phyloP scores from a whole-genome alignment of 108 stramenopile genomes.

The Chaetoceros muelleri region DNA sequence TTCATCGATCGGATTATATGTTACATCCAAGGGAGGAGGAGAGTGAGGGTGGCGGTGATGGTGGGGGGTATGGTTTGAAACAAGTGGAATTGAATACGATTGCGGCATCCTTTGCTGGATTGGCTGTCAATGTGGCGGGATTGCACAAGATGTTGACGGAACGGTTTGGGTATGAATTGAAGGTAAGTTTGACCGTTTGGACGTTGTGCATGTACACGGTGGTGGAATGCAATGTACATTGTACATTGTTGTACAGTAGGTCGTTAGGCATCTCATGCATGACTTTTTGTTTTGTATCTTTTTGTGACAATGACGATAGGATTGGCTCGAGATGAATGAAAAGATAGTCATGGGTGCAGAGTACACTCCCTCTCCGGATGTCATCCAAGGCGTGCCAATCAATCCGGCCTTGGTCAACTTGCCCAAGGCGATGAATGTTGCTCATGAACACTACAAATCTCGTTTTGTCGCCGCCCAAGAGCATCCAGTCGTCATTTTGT shows the following conservation, averaged over 20 bases:
- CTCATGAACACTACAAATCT: constrained; percentile 54
- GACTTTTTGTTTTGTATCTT: background rate
- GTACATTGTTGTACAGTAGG: too few relatives aligned
- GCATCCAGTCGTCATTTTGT: constrained; percentile 45
- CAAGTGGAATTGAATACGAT: constrained; percentile 99
- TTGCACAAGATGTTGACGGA: constrained; percentile 59
- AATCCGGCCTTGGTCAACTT: constrained; percentile 72
- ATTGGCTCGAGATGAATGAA: constrained; percentile 41
- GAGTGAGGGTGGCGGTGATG: constrained; percentile 3
- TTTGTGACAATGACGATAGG: background rate
- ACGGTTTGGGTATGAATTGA: constrained; percentile 28
- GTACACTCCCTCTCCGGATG: background rate
- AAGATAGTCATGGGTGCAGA: constrained; percentile 19
- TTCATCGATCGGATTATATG: constrained; percentile 98
- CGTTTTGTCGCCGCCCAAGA: constrained; percentile 11
- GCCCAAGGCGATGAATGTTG: constrained; percentile 59
- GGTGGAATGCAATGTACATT: too few relatives aligned
- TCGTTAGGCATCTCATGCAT: too few relatives aligned
- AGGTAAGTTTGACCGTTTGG: constrained; percentile 8
- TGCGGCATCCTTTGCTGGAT: constrained; percentile 87
- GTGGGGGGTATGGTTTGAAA: constrained; percentile 33
- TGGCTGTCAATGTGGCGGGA: constrained; percentile 50
- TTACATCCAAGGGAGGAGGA: constrained; percentile 37
- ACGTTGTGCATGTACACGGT: too few relatives aligned
- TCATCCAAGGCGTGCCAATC: constrained; percentile 55